Base-by-base conservation (phyloP, 805 yeast genomes). In the Myxozyma monticola region DNA sequence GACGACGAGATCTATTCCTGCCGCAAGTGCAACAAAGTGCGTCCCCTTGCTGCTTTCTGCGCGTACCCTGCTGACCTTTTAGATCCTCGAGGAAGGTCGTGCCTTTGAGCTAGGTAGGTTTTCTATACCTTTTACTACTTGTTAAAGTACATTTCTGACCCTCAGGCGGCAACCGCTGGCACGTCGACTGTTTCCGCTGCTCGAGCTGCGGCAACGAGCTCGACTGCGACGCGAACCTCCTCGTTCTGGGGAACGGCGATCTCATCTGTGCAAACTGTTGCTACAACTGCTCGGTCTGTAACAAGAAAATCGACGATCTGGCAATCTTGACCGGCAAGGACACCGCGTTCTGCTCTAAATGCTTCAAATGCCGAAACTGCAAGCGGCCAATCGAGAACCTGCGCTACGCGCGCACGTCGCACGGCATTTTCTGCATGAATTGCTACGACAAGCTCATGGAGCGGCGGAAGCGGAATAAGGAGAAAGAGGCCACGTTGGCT, bases 221-320 rank as follows among this genome's bases (percentile, higher is more conserved):
- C 48, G 96, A 95, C 22, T 86, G 95, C 56, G 85, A 88, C 62
- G 84, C 95, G 21, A 90, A 90, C 67, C 88, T 93, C 67, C 72
- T 93, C 45, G 97, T 91, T 1, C 73, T 93, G 40, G 98, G 97
- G 2, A 88, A 93, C 50, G 98, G 99, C 25, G 84, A 86, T 42
- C 72, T 93, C 50, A 88, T 91, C 12, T 91, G 99, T 67, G 80
- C 88, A 36, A 84, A 84, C 49, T 91, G 99, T 67, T 86, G 96
- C n/a, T 95, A 91, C 66, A 79, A 84, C 37, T 91, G 99, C 68
- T 80, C 80, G 60, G 80, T 83, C 51, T 91, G 99, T 73, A 79
- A 81, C 42, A 84, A 84, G 64, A 86, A 88, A 66, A 93, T 91
- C 56, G 91, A 86, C 60, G 96, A 91, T 66, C 75, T 88, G 72